phyloP scores from a whole-genome alignment of 192 early-diverging fungal species.

The Spizellomyces sp. region DNA sequence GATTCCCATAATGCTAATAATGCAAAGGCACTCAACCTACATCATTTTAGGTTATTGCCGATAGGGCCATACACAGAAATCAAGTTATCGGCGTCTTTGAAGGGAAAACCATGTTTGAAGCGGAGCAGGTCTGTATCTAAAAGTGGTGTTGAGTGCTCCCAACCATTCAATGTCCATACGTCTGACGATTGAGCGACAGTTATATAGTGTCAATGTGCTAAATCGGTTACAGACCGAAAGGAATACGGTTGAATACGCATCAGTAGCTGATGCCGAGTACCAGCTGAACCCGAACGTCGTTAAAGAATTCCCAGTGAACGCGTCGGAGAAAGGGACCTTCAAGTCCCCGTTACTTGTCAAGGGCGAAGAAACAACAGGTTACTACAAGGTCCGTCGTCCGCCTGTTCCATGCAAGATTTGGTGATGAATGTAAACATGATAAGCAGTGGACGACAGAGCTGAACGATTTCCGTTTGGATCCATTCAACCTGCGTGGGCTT shows the following conservation, averaged over 20 bases:
- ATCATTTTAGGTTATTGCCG: conserved; percentile 15
- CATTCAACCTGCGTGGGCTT: conserved; percentile 3
- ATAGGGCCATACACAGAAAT: not conserved
- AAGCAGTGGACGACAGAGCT: conserved; percentile 23
- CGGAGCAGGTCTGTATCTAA: conserved; percentile 18
- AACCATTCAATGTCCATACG: no score
- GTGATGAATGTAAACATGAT: not conserved
- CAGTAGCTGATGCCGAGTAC: not conserved
- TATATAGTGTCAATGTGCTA: not conserved
- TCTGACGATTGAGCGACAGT: no score
- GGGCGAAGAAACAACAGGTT: not conserved
- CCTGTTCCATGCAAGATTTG: no score
- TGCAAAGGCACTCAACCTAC: not conserved
- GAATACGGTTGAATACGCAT: conserved; percentile 9
- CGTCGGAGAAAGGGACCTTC: not conserved
- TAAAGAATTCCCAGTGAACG: not conserved
- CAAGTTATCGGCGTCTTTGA: conserved; percentile 27
- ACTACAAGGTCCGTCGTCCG: not conserved
- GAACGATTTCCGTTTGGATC: conserved; percentile 26
- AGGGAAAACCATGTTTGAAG: conserved; percentile 17
- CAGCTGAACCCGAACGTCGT: not conserved
- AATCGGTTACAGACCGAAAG: conserved; percentile 9
- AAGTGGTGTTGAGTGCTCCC: no score
- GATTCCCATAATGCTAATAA: not conserved
- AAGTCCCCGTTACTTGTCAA: conserved; percentile 6